These are phyloP conservation scores for Cercospora zeae-maydis DNA, from an alignment of 2,329 filamentous ascomycete genomes.

Conservation along the genomic window DNA sequence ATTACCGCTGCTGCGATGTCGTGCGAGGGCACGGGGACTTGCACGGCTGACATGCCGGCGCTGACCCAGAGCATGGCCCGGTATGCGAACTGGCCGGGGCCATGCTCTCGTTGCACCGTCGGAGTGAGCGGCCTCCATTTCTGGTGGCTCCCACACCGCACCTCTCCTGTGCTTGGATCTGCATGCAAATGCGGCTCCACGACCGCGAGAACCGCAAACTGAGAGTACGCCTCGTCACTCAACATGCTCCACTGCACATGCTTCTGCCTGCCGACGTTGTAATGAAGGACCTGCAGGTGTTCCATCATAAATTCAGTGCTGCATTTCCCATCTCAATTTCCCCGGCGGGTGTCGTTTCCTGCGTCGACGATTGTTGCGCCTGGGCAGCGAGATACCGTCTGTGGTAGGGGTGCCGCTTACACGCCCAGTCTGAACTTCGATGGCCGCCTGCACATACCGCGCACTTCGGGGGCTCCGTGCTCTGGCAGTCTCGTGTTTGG, in stretches of 20 bases:
- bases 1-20: neutral
- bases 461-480: neutral
- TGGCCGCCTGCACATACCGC: neutral
- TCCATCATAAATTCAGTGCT: neutral
- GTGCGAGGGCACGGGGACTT: neutral
- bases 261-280: neutral
- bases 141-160: neutral
- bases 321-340: neutral
- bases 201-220: neutral
- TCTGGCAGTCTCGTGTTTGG: neutral
- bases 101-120: neutral
- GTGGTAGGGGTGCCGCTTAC: neutral
- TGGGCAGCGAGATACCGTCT: neutral
- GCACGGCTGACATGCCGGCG: neutral
- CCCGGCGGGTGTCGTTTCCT: neutral
- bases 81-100: neutral
- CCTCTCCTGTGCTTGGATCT: neutral
- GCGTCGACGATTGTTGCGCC: neutral
- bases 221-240: neutral
- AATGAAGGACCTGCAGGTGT: neutral
- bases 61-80: neutral
- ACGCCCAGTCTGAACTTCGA: neutral
- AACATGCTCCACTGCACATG: neutral
- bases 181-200: neutral
- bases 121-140: neutral